Evolutionary conservation across 495 filamentous ascomycete genomes (phyloP), one percentile per base, ranked within the genome.

Genomic region (Aspergillus baeticus): DNA sequence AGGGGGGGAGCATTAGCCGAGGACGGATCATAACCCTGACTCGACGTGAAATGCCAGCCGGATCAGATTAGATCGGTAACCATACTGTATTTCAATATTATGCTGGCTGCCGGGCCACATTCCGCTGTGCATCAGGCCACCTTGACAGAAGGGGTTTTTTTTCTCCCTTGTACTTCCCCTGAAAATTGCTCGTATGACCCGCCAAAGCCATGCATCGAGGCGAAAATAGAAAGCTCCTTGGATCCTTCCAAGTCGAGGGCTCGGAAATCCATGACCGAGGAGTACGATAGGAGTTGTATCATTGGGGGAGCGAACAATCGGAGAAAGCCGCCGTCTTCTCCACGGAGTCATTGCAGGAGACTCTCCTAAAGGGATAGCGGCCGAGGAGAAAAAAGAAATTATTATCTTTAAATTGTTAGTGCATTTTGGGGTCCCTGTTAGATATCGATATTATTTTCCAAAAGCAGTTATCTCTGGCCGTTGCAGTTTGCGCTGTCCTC

Each of bases 51-150:
- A 33, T 18, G 51, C 13, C 29, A 48, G 35, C 58, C 59, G 57
- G 63, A 65, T 65, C 63, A 62, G 63, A 64, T 64, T 65, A 60
- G 60, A 62, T 65, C 45, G 39, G 47, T 52, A 53, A 46, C 20
- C 7, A 34, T 35, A 48, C 47, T 23, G 47, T 50, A 36, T 36
- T 33, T 35, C 6, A 36, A 7, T 22, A 10, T 31, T 50, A 49
- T 36, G 18, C 49, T 51, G 51, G 44, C 43, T 52, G 50, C 43
- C 26, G 22, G 18, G 5, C 8, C 15, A 45, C 44, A 36, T 59
- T 50, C 57, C 44, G 47, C 18, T 17, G 22, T 43, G 36, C 51
- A 46, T 60, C 58, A 60, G 52, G 35, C 52, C 58, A 60, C 49
- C 37, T 8, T 38, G 35, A 31, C 11, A 33, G 33, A 47, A n/a